Evolutionary conservation across 768 basidiomycete genomes (phyloP).

Genomic region (Sporobolomyces phaffii): DNA sequence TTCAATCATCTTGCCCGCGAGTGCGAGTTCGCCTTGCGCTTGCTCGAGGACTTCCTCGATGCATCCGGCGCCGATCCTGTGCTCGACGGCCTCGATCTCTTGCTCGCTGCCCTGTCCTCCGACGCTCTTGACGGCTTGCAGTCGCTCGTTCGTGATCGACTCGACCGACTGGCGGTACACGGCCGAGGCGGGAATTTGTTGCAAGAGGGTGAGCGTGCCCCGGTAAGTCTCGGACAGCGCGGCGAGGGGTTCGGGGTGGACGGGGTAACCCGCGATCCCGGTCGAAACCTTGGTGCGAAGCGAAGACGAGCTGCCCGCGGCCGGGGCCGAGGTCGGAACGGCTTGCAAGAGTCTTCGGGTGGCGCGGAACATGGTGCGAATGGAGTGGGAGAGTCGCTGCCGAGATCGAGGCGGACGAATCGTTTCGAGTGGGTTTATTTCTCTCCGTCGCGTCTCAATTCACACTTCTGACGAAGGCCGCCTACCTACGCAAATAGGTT

Average conservation of each 20-base stretch:
- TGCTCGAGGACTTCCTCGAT: constrained; percentile 79
- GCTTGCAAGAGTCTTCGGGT: constrained; percentile 15
- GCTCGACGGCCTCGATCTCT: constrained; percentile 64
- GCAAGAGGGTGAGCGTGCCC: constrained; percentile 62
- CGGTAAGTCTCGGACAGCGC: constrained; percentile 68
- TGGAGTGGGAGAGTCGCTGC: not conserved
- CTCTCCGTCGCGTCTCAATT: too few species aligned
- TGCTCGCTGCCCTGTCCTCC: constrained; percentile 53
- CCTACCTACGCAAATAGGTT: too few species aligned
- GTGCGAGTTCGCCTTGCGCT: constrained; percentile 71
- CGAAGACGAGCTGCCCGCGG: not conserved
- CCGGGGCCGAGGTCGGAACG: not conserved
- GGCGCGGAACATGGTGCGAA: constrained; percentile 24
- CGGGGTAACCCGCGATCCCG: constrained; percentile 73
- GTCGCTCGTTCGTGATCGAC: constrained; percentile 71
- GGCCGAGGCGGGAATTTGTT: constrained; percentile 66
- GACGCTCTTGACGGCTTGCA: constrained; percentile 55
- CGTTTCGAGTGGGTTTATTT: not conserved
- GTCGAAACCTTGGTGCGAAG: constrained; percentile 61
- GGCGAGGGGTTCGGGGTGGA: constrained; percentile 78
- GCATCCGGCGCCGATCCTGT: constrained; percentile 70
- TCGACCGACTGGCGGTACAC: constrained; percentile 86
- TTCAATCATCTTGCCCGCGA: constrained; percentile 74
- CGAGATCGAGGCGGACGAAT: not conserved
- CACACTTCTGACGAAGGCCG: too few species aligned